These are phyloP conservation scores for Glonium stellatum DNA, from an alignment of 495 filamentous ascomycete species.

Conservation along the genomic window DNA sequence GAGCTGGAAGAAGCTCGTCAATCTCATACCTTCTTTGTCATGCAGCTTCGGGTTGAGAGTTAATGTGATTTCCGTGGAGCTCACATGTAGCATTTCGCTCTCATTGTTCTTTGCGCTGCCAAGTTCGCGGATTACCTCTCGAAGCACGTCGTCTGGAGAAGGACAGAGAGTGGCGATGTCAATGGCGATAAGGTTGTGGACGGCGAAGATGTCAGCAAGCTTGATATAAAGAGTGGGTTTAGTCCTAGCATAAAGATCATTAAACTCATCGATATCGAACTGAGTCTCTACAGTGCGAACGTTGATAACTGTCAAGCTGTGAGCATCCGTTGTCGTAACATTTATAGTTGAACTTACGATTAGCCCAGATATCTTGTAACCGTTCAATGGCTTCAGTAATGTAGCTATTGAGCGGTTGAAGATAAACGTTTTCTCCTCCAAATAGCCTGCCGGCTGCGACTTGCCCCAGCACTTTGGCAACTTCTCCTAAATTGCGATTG, in stretches of 20 bases:
- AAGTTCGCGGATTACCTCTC: conserved; percentile 85
- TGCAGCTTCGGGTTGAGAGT: conserved; percentile 88
- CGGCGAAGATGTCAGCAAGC: conserved; percentile 93
- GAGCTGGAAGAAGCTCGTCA: neutral
- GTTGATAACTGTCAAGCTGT: conserved; percentile 55
- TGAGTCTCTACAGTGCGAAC: conserved; percentile 80
- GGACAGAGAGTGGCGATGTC: conserved; percentile 72
- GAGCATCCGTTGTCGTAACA: conserved; percentile 15
- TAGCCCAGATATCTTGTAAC: conserved; percentile 65
- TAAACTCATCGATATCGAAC: conserved; percentile 98
- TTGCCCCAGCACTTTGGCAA: conserved; percentile 85
- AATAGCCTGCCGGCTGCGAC: conserved; percentile 79
- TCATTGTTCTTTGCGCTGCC: conserved; percentile 95
- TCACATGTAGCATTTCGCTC: conserved; percentile 78
- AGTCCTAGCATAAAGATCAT: conserved; percentile 90
- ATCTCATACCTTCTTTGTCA: conserved; percentile 61
- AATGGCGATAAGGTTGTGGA: conserved; percentile 78
- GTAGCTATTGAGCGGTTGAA: conserved; percentile 89
- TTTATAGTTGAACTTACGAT: conserved; percentile 41
- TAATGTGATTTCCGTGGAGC: conserved; percentile 83
- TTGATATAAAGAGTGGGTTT: conserved; percentile 98
- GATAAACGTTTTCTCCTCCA: conserved; percentile 87
- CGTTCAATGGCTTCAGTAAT: conserved; percentile 78
- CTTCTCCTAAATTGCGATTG: conserved; percentile 85
- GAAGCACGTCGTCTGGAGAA: conserved; percentile 75